Conservation (phyloP, 73 alveolate genomes). For the Symbiodinium pilosum region DNA sequence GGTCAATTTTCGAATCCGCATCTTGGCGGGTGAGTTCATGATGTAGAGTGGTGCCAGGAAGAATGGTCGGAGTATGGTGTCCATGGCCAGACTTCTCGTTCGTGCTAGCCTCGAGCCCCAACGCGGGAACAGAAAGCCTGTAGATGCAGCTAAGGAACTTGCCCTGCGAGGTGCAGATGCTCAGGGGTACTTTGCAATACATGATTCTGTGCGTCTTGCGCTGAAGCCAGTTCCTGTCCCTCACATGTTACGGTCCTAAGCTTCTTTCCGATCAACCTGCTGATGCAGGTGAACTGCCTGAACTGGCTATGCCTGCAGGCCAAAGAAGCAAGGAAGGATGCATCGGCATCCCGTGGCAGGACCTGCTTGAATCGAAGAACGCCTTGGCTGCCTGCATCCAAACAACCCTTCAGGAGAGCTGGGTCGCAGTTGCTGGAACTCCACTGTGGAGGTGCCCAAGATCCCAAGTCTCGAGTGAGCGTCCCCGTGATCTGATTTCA, state of each 20-base stretch:
- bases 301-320: slow-evolving; percentile 93
- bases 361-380: background rate
- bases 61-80: too few species aligned
- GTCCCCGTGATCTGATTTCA: background rate
- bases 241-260: too few species aligned
- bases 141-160: slow-evolving; percentile 18
- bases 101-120: too few species aligned
- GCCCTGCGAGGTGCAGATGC: slow-evolving; percentile 53
- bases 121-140: background rate
- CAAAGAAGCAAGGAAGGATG: slow-evolving; percentile 69
- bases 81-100: too few species aligned
- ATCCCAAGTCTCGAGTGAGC: background rate
- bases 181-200: too few species aligned
- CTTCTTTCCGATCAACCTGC: background rate
- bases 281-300: slow-evolving; percentile 32
- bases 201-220: background rate
- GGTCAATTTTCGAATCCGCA: slow-evolving; percentile 88
- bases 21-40: too few species aligned
- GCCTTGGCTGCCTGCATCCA: too few species aligned
- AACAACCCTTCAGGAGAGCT: background rate
- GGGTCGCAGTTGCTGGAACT: slow-evolving; percentile 67
- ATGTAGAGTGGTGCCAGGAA: too few species aligned
- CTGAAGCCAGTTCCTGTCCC: background rate
- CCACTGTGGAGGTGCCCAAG: slow-evolving; percentile 61
- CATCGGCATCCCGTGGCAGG: slow-evolving; percentile 25